Evolutionary conservation across 2,329 filamentous ascomycete genomes (phyloP).

Genomic region (Ophiosphaerella herpotricha): DNA sequence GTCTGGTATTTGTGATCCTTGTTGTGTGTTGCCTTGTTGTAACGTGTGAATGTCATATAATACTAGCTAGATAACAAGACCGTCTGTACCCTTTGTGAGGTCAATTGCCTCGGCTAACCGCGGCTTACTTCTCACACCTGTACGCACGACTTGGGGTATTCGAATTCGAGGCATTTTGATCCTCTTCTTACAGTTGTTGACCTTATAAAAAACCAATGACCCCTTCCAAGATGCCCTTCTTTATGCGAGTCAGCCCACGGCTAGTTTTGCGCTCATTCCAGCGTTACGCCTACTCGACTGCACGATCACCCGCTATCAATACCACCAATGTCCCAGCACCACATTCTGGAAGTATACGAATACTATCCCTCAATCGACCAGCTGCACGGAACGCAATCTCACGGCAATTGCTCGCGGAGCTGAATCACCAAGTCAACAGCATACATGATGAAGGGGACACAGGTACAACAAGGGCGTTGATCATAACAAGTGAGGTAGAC

Average conservation of each 20-base stretch:
- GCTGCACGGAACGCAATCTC: conserved; percentile 90
- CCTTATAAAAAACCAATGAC: too few species aligned
- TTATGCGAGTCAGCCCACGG: conserved; percentile 24
- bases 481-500: conserved; percentile 85
- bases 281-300: conserved; percentile 46
- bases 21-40: too few species aligned
- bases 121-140: conserved; percentile 8
- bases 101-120: conserved; percentile 19
- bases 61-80: too few species aligned
- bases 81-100: not conserved
- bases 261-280: conserved; percentile 29
- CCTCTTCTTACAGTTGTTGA: too few species aligned
- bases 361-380: conserved; percentile 86
- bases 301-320: conserved; percentile 63
- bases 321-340: conserved; percentile 77
- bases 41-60: too few species aligned
- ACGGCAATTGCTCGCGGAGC: conserved; percentile 70
- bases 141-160: not conserved
- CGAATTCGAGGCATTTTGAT: too few species aligned
- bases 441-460: conserved; percentile 65
- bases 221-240: conserved; percentile 26
- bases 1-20: too few species aligned
- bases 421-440: conserved; percentile 73
- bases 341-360: conserved; percentile 79
- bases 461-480: conserved; percentile 74